Base-by-base conservation (phyloP, 2,329 filamentous ascomycete species). In the Aspergillus floridensis region DNA sequence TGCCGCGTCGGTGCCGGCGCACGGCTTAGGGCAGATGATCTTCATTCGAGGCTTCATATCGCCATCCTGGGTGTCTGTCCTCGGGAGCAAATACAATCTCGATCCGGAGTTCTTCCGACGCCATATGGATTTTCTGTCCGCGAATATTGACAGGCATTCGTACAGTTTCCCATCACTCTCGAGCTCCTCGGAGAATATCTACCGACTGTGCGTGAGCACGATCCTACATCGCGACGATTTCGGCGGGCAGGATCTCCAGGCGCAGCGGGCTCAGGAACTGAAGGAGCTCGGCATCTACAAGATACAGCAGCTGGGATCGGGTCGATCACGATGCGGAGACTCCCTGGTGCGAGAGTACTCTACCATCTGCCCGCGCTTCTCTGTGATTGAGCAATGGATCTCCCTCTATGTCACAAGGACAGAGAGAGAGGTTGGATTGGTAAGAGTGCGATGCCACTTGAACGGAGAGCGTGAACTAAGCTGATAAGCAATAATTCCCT, bases 21-120 rank as follows among this genome's bases (percentile, higher is more conserved):
- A 35, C 10, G 32, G 12, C 32, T 35, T 12, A 2, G 56, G 56
- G 5, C 49, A 58, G 46, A 32, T 58, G 22, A 35, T 58, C 16
- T 58, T 58, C 24, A n/a, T 58, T 32, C 56, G 26, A 47, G 56
- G 56, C 22, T 58, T 58, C 19, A 12, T 58, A 47, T 58, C 56
- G 21, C 56, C 56, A 21, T 47, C 22, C 2, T 58, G 56, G 56
- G 35, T 58, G 8, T 41, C 56, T 5, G 35, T 31, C n/a, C 12
- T 53, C 11, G 56, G 56, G 22, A 58, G 56, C 24, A 58, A 58
- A 52, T 58, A 58, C 22, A 52, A 53, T 21, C 22, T 53, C 16
- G 56, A 58, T 14, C 56, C 56, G 16, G 56, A 58, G 31, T 58
- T 58, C 26, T 58, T 58, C 19, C 21, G 49, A 21, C 49, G 49